Percentiles rank a stretch among this genome's conserved stretches.
Evolutionary conservation across 352 stramenopile genomes (phyloP).

Genomic region (Globisporangium recalcitrans): DNA sequence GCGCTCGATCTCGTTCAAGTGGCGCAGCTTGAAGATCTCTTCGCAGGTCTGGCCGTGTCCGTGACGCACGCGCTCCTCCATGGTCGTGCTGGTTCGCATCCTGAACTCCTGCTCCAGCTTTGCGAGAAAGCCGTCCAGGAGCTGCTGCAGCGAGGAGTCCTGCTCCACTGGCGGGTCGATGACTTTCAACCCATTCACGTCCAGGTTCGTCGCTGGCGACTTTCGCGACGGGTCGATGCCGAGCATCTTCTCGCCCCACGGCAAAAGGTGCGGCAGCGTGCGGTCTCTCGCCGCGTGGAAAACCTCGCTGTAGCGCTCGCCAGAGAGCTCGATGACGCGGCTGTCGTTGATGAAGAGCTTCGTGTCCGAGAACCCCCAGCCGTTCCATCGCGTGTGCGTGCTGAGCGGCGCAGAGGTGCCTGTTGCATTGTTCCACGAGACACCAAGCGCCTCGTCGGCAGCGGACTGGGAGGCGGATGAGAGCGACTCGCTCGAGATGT

Average conservation of each 20-base stretch:
- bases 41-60: constrained; percentile 70
- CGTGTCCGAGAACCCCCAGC: no score
- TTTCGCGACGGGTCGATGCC: constrained; percentile 36
- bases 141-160: constrained; percentile 17
- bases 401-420: no score
- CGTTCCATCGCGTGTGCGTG: no score
- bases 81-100: constrained; percentile 29
- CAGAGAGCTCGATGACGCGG: constrained; percentile 41
- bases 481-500: no score
- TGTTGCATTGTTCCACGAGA: no score
- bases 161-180: constrained; percentile 11
- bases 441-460: no score
- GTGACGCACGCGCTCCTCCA: constrained; percentile 61
- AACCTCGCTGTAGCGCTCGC: constrained; percentile 54
- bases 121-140: constrained; percentile 30
- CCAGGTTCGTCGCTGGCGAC: constrained; percentile 31
- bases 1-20: constrained; percentile 38
- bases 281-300: constrained; percentile 40
- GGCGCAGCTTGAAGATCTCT: constrained; percentile 57
- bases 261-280: constrained; percentile 41
- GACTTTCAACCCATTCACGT: constrained; percentile 26
- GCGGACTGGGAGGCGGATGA: no score
- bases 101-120: constrained; percentile 18
- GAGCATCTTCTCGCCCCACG: constrained; percentile 55
- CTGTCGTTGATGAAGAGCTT: no score